phyloP scores from a whole-genome alignment of 2,329 filamentous ascomycete species.

The Alternaria arborescens region DNA sequence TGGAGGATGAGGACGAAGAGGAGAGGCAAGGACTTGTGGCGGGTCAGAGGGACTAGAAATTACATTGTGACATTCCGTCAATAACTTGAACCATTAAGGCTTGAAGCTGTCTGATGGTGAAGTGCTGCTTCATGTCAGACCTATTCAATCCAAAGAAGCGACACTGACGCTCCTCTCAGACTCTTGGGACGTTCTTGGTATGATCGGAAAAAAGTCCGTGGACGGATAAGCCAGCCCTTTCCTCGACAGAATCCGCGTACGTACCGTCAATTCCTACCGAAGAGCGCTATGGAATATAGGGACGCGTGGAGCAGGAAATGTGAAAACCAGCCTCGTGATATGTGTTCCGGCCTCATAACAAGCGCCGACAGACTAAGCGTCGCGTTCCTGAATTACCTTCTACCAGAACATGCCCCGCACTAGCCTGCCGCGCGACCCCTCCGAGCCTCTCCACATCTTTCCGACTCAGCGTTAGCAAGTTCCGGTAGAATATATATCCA shows the following conservation, averaged over 20 bases:
- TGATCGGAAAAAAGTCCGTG: neutral
- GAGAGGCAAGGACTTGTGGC: conserved; percentile 35
- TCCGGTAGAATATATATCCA: conserved; percentile 35
- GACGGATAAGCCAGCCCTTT: neutral
- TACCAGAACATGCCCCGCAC: conserved; percentile 9
- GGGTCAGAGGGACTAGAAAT: conserved; percentile 7
- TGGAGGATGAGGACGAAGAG: conserved; percentile 42
- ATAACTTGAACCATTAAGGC: neutral
- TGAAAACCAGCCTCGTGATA: fast-evolving
- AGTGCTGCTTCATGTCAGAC: neutral
- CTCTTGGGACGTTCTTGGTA: neutral
- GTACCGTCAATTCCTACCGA: neutral
- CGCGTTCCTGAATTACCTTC: neutral
- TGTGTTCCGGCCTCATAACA: conserved; percentile 6
- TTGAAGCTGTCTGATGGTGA: neutral
- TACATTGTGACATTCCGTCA: neutral
- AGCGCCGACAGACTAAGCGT: conserved; percentile 5
- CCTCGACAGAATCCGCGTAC: neutral
- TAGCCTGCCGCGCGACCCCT: conserved; percentile 12
- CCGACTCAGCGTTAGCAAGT: conserved; percentile 20
- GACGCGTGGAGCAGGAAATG: neutral
- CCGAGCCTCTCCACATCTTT: conserved; percentile 23
- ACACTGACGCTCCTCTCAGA: neutral
- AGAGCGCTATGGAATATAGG: neutral
- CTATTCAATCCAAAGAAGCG: neutral